phyloP scores from a whole-genome alignment of 2,329 filamentous ascomycete genomes.

The Fusarium paranaense region DNA sequence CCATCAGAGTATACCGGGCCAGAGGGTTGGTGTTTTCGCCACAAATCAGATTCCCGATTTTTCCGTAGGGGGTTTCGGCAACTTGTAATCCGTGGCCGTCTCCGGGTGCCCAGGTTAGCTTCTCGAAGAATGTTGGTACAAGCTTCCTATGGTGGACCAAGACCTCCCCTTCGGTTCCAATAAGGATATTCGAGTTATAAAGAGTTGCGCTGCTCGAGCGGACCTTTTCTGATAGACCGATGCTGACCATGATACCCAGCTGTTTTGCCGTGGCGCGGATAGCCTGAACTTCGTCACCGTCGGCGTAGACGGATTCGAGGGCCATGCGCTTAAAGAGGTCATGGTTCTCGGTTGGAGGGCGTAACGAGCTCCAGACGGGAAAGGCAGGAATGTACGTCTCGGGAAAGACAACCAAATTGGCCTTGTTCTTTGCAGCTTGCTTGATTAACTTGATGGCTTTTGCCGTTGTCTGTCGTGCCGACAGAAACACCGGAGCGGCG shows the following conservation, averaged over 20 bases:
- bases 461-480: not conserved
- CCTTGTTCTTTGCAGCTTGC: constrained; percentile 55
- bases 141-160: constrained; percentile 65
- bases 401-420: constrained; percentile 65
- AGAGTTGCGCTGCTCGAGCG: constrained; percentile 58
- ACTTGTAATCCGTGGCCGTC: constrained; percentile 63
- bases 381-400: constrained; percentile 66
- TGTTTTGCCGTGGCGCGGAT: constrained; percentile 55
- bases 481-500: not conserved
- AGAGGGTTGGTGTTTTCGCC: constrained; percentile 70
- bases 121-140: constrained; percentile 68
- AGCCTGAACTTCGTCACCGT: constrained; percentile 58
- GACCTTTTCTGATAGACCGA: constrained; percentile 63
- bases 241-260: constrained; percentile 54
- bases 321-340: constrained; percentile 60
- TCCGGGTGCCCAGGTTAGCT: constrained; percentile 64
- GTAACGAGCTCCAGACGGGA: constrained; percentile 62
- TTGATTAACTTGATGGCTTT: constrained; percentile 51
- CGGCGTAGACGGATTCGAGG: constrained; percentile 56
- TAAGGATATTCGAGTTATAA: constrained; percentile 64
- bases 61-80: constrained; percentile 57
- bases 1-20: constrained; percentile 63
- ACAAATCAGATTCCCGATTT: constrained; percentile 64
- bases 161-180: constrained; percentile 56
- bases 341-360: constrained; percentile 62